Base-by-base conservation (phyloP, 2,329 filamentous ascomycete genomes). In the Talaromyces funiculosus region DNA sequence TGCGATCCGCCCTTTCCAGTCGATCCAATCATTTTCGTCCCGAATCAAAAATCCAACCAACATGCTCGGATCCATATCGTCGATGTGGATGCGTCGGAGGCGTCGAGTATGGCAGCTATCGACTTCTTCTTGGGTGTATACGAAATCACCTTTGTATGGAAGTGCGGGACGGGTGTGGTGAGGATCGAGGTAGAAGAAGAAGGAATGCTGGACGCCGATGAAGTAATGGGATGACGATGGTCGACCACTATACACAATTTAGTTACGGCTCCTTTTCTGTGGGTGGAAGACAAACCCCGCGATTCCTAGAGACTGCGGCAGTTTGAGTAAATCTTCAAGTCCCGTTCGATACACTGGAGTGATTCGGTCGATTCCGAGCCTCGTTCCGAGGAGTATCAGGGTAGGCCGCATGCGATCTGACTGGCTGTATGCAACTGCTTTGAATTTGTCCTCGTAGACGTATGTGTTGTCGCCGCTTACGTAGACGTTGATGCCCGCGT, bases 41-140 rank as follows among this genome's bases (percentile, higher is more conserved):
- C 82, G 84, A 63, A 99, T 92, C 37, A 99, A 77, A 69, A 97
- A 97, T 4, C 91, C 93, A 65, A 99, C 90, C 43, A 99, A 78
- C 94, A 99, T 99, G 70, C 92, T 97, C 0, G 94, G 94, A 69
- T 99, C 94, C 90, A 99, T 94, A 70, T 97, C 92, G 62, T 86
- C 86, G 53, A 99, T 83, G 66, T 94, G 88, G 31, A 99, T 81
- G 60, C 89, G 84, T 38, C 93, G 86, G 18, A 99, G 78, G 53
- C 93, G 87, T 55, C 90, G 84, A 0, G 92, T 97, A 72, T 99
- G 93, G 69, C 91, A 97, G 0, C 89, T 89, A 59, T 88, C 84
- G 16, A 96, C 73, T 61, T 97, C 92, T 67, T 90, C 88, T 7
- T 79, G 69, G 0, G 86, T 86, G 69, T 92, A 73, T 0, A 80